Evolutionary conservation across 208 protist species (phyloP), one percentile per base, ranked within the genome.

Genomic region (Acanthamoeba comandoni): DNA sequence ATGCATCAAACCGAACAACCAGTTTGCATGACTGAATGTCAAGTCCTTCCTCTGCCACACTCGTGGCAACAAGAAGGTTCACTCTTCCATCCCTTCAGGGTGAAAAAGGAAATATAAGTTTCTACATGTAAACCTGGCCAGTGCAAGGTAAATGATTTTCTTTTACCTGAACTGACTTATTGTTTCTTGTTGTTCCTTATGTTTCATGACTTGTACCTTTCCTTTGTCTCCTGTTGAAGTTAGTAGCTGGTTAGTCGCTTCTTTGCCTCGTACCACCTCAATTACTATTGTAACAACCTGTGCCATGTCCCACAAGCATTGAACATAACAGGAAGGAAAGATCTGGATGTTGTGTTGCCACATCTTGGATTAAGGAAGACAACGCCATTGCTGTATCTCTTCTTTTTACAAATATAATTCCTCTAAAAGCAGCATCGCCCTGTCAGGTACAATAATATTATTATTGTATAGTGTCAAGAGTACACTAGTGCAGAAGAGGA

Each of bases 1-100:
- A 84, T 2, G 69, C 86, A 67, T 95, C 82, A 77, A 92, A 96
- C 24, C 96, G 92, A 52, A 97, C 55, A 22, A 97, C 95, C 29
- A 96, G 19, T 64, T 95, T 96, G 82, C 96, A 97, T 0, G 26
- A 53, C 15, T 91, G 92, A 55, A 97, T 89, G 60, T 97, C 96
- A 22, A 97, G 75, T 31, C 96, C 96, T 75, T 97, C 96, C 89
- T 97, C 94, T 13, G 90, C 94, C 2, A 97, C 94, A 22, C 94
- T 94, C 29, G 96, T 97, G 48, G 96, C 91, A n/a, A 97, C 91
- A n/a, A 97, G 49, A n/a, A 96, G 87, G 29, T 92, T 94, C 82
- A 91, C 60, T 9, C 62, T 26, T 49, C 95, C 95, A 24, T 19
- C 12, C 7, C 92, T 82, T 71, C 97, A 97, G 5, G 57, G 19